Conservation (phyloP, 768 basidiomycete species). For the Glaciozyma antarctica region DNA sequence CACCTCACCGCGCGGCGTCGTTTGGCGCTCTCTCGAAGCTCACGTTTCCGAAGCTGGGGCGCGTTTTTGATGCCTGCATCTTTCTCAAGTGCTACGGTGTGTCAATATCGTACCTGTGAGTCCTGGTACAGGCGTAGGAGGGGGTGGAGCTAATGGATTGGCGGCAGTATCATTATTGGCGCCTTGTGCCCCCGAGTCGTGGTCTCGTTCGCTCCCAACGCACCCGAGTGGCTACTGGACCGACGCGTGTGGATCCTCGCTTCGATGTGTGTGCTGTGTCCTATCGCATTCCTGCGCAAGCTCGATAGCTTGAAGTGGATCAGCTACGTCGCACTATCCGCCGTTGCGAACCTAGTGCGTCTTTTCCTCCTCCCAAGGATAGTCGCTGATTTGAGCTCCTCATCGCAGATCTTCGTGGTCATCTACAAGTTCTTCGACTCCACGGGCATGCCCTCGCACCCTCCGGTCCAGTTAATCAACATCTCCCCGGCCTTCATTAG, state of each 20-base stretch:
- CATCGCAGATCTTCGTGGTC: slow-evolving; percentile 58
- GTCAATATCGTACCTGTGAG: slow-evolving; percentile 61
- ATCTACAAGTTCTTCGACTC: slow-evolving; percentile 68
- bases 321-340: slow-evolving; percentile 81
- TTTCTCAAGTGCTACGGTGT: slow-evolving; percentile 96
- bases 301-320: slow-evolving; percentile 81
- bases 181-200: slow-evolving; percentile 87
- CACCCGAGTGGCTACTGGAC: slow-evolving; percentile 35
- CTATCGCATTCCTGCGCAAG: slow-evolving; percentile 70
- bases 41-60: slow-evolving; percentile 61
- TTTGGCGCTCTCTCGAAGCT: slow-evolving; percentile 75
- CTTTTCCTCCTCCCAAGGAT: background rate
- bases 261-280: slow-evolving; percentile 47
- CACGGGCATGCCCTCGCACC: slow-evolving; percentile 53
- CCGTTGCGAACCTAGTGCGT: slow-evolving; percentile 48
- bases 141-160: background rate
- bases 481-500: slow-evolving; percentile 69
- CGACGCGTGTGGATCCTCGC: slow-evolving; percentile 59
- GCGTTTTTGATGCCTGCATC: slow-evolving; percentile 78
- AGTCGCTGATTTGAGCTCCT: background rate
- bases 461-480: slow-evolving; percentile 61
- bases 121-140: slow-evolving; percentile 2
- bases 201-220: slow-evolving; percentile 34
- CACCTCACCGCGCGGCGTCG: slow-evolving; percentile 64
- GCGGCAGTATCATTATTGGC: slow-evolving; percentile 64